A percentile compares a stretch with the other conserved stretches of the same genome.
phyloP scores from a whole-genome alignment of 2,329 filamentous ascomycete genomes.

The Endothia cerciana region DNA sequence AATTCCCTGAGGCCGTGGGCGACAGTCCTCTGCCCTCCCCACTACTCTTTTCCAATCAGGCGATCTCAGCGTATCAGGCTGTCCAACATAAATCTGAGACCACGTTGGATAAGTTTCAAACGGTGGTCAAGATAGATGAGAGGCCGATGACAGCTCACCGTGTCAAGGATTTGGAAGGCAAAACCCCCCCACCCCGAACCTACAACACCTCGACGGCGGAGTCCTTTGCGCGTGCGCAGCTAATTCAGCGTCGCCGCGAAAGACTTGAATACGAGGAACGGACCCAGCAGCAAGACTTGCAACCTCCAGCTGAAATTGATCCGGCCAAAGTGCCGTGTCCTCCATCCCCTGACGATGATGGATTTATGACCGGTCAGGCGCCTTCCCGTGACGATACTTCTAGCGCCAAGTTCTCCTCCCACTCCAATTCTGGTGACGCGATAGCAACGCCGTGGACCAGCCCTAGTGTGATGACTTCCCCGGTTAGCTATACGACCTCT shows the following conservation, averaged over 20 bases:
- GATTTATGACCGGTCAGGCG: slow-evolving; percentile 38
- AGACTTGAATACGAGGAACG: slow-evolving; percentile 41
- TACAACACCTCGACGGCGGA: slow-evolving; percentile 46
- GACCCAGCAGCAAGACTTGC: slow-evolving; percentile 28
- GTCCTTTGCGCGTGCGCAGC: slow-evolving; percentile 44
- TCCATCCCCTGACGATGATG: slow-evolving; percentile 50
- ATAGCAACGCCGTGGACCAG: slow-evolving; percentile 58
- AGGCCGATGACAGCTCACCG: slow-evolving; percentile 54
- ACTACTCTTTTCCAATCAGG: slow-evolving; percentile 44
- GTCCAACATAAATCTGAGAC: slow-evolving; percentile 44
- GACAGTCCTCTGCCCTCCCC: slow-evolving; percentile 41
- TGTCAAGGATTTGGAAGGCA: slow-evolving; percentile 43
- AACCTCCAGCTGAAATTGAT: slow-evolving; percentile 33
- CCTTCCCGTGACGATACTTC: slow-evolving; percentile 47
- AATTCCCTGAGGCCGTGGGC: slow-evolving; percentile 39
- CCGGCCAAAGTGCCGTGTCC: slow-evolving; percentile 45
- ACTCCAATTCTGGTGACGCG: slow-evolving; percentile 54
- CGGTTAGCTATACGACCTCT: slow-evolving; percentile 45
- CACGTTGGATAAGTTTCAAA: slow-evolving; percentile 44
- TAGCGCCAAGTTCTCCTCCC: slow-evolving; percentile 53
- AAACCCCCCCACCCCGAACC: slow-evolving; percentile 40
- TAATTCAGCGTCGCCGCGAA: slow-evolving; percentile 39
- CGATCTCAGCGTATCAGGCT: slow-evolving; percentile 47
- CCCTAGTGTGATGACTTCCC: slow-evolving; percentile 57
- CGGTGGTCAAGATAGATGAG: slow-evolving; percentile 44